Evolutionary conservation across 805 yeast genomes (phyloP).

Genomic region (Cyberlindnera bimundalis): DNA sequence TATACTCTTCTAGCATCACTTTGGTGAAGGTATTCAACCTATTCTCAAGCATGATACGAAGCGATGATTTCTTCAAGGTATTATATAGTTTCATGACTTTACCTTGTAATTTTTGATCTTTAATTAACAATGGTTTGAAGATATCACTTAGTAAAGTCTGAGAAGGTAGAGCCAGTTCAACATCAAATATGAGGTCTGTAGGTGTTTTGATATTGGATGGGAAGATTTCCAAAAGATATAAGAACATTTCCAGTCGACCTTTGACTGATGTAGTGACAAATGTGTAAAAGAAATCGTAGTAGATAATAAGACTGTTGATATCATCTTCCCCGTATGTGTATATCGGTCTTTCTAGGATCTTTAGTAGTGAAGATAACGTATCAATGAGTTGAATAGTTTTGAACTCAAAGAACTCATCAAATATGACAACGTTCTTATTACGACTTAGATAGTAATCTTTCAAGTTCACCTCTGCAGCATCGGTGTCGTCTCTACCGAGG

Average conservation of each 20-base stretch:
- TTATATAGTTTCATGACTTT: conserved; percentile 12
- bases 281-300: conserved; percentile 11
- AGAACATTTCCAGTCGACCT: conserved; percentile 20
- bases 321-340: background rate
- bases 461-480: conserved; percentile 23
- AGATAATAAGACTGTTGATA: background rate
- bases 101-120: conserved; percentile 12
- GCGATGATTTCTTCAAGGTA: conserved; percentile 9
- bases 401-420: conserved; percentile 32
- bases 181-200: conserved; percentile 20
- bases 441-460: conserved; percentile 30
- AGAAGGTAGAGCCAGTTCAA: conserved; percentile 3
- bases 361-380: conserved; percentile 16
- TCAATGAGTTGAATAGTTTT: conserved; percentile 25
- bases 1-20: conserved; percentile 6
- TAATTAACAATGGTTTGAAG: conserved; percentile 20
- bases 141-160: conserved; percentile 13
- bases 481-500: conserved; percentile 18
- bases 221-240: conserved; percentile 24
- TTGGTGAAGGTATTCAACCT: conserved; percentile 18
- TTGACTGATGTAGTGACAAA: conserved; percentile 2
- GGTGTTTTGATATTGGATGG: conserved; percentile 12
- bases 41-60: conserved; percentile 17
- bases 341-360: background rate
- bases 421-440: conserved; percentile 32